A percentile compares a stretch with the other conserved stretches of the same genome.
phyloP scores from a whole-genome alignment of 108 stramenopile species.

The Pseudonitzschia multiseries region DNA sequence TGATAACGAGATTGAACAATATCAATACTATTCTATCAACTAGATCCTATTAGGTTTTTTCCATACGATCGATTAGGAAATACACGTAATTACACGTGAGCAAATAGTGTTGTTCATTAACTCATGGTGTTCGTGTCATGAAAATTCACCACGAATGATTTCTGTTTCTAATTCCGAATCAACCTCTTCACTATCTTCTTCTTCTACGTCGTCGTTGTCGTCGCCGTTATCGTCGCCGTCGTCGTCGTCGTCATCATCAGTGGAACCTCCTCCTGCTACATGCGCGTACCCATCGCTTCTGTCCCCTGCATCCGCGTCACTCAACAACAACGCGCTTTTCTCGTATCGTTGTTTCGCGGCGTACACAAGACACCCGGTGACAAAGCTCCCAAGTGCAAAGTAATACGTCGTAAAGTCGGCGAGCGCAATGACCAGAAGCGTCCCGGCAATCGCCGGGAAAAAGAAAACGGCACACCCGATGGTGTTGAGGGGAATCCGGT shows the following conservation, averaged over 20 bases:
- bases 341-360: slow-evolving; percentile 2
- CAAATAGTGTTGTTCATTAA: too few species aligned
- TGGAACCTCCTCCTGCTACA: neutral
- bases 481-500: slow-evolving; percentile 45
- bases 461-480: slow-evolving; percentile 45
- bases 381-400: slow-evolving; percentile 27
- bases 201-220: too few species aligned
- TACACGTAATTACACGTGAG: too few species aligned
- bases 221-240: too few species aligned
- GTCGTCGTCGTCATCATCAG: neutral
- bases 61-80: too few species aligned
- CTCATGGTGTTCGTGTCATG: neutral
- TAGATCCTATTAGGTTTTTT: too few species aligned
- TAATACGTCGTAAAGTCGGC: slow-evolving; percentile 42
- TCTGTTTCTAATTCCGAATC: neutral
- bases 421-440: slow-evolving; percentile 36
- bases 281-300: neutral
- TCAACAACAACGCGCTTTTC: too few species aligned
- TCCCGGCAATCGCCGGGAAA: slow-evolving; percentile 31
- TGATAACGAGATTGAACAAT: too few species aligned
- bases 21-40: too few species aligned
- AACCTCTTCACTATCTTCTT: neutral
- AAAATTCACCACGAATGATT: neutral
- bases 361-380: slow-evolving; percentile 23
- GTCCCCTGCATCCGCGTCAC: neutral